Percentiles rank a stretch among this genome's conserved stretches.
Conservation (phyloP, 805 yeast genomes). For the Ogataea paradorogensis region DNA sequence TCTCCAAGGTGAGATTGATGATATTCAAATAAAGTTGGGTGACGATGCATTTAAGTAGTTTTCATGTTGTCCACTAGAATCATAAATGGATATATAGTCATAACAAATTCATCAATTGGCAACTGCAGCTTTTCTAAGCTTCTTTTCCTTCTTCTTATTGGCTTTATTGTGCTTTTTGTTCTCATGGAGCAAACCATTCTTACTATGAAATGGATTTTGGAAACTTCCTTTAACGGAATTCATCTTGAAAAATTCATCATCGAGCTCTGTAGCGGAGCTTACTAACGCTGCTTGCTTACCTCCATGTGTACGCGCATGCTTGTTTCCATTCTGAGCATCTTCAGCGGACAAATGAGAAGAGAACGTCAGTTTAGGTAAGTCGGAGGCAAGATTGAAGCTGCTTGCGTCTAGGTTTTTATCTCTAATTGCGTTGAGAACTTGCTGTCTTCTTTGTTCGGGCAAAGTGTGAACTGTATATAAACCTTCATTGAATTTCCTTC, state of each 20-base stretch:
- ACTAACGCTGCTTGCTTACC: constrained; percentile 79
- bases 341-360: constrained; percentile 68
- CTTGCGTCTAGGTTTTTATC: constrained; percentile 49
- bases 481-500: constrained; percentile 69
- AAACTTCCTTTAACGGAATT: constrained; percentile 59
- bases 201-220: constrained; percentile 71
- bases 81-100: not conserved
- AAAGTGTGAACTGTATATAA: constrained; percentile 62
- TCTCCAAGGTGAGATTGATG: constrained; percentile 45
- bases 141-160: constrained; percentile 25
- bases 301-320: constrained; percentile 55
- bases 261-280: constrained; percentile 79
- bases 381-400: constrained; percentile 62
- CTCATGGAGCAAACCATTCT: constrained; percentile 51
- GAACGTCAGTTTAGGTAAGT: constrained; percentile 70
- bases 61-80: no score
- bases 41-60: constrained; percentile 36
- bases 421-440: constrained; percentile 61
- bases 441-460: constrained; percentile 72
- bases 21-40: constrained; percentile 52
- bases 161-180: constrained; percentile 73
- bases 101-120: constrained; percentile 1
- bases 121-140: constrained; percentile 17
- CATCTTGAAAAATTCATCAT: constrained; percentile 80
- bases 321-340: constrained; percentile 41